Percentiles rank a stretch among this genome's conserved stretches.
Evolutionary conservation across 2,329 filamentous ascomycete species (phyloP).

Genomic region (Diaporthe sp.): DNA sequence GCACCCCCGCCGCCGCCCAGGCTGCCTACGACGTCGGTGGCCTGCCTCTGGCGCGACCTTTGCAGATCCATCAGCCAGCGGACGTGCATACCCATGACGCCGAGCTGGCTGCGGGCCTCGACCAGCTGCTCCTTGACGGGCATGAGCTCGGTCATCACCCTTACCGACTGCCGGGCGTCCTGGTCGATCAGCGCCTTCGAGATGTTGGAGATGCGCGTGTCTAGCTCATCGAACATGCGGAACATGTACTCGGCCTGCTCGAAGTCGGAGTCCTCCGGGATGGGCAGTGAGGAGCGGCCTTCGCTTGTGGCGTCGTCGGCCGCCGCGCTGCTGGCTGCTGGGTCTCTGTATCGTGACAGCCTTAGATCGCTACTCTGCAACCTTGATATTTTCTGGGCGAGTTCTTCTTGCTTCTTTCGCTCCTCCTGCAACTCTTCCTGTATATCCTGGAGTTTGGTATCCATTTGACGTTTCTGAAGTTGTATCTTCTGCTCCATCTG

Average conservation of each 20-base stretch:
- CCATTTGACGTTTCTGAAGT: slow-evolving; percentile 27
- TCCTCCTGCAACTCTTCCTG: slow-evolving; percentile 19
- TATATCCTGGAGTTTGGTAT: neutral
- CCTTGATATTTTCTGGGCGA: slow-evolving; percentile 9
- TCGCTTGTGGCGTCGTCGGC: neutral
- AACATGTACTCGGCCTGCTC: slow-evolving; percentile 55
- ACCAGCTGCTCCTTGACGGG: slow-evolving; percentile 73
- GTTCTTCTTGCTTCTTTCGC: slow-evolving; percentile 4
- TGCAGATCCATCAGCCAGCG: slow-evolving; percentile 67
- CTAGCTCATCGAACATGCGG: slow-evolving; percentile 63
- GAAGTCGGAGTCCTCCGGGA: slow-evolving; percentile 20
- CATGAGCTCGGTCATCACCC: slow-evolving; percentile 72
- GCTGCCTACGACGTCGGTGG: slow-evolving; percentile 84
- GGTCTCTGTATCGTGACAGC: neutral
- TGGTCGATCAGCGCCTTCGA: slow-evolving; percentile 69
- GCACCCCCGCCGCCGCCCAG: slow-evolving; percentile 68
- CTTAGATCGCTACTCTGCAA: neutral
- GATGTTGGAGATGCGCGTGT: slow-evolving; percentile 68
- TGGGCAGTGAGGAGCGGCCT: neutral
- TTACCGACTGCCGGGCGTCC: slow-evolving; percentile 71
- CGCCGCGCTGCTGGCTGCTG: neutral
- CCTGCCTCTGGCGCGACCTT: slow-evolving; percentile 41
- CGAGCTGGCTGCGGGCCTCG: slow-evolving; percentile 69
- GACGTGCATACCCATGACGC: slow-evolving; percentile 70
- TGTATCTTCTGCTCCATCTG: slow-evolving; percentile 28